These are phyloP conservation scores for Escovopsis weberi DNA, from an alignment of 2,329 filamentous ascomycete species.

Conservation along the genomic window DNA sequence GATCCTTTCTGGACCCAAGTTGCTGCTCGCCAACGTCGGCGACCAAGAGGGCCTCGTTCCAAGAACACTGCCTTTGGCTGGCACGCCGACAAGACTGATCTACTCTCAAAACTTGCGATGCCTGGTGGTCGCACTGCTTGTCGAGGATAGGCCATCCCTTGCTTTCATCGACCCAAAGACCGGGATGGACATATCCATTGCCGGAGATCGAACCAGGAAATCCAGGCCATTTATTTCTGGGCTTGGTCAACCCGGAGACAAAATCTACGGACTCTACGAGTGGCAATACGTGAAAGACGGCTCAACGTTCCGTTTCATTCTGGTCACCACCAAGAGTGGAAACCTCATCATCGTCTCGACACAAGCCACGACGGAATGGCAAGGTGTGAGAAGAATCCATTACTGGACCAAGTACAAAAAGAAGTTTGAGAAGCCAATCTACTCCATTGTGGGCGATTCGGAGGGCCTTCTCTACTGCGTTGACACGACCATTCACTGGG, in stretches of 20 bases:
- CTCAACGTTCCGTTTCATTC: conserved; percentile 47
- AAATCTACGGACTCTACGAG: conserved; percentile 45
- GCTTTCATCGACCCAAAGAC: conserved; percentile 42
- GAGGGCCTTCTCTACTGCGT: conserved; percentile 43
- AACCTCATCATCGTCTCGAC: conserved; percentile 42
- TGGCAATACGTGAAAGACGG: conserved; percentile 46
- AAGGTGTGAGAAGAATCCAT: conserved; percentile 22
- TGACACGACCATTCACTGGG: conserved; percentile 39
- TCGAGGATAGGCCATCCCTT: conserved; percentile 31
- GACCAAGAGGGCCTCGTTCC: conserved; percentile 31
- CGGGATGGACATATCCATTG: conserved; percentile 34
- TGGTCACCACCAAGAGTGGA: conserved; percentile 42
- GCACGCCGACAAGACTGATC: conserved; percentile 36
- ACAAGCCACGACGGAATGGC: conserved; percentile 12
- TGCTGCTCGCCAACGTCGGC: conserved; percentile 40
- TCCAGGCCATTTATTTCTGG: conserved; percentile 35
- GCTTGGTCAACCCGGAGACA: conserved; percentile 41
- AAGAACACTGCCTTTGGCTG: conserved; percentile 31
- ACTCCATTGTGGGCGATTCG: conserved; percentile 38
- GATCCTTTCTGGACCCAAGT: conserved; percentile 32
- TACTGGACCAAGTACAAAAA: conserved; percentile 42
- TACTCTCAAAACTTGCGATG: conserved; percentile 39
- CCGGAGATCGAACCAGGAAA: conserved; percentile 27
- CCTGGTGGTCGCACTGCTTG: conserved; percentile 36
- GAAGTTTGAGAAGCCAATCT: conserved; percentile 32